Conservation (phyloP, 768 basidiomycete genomes). For the Amanita pseudoporphyria region DNA sequence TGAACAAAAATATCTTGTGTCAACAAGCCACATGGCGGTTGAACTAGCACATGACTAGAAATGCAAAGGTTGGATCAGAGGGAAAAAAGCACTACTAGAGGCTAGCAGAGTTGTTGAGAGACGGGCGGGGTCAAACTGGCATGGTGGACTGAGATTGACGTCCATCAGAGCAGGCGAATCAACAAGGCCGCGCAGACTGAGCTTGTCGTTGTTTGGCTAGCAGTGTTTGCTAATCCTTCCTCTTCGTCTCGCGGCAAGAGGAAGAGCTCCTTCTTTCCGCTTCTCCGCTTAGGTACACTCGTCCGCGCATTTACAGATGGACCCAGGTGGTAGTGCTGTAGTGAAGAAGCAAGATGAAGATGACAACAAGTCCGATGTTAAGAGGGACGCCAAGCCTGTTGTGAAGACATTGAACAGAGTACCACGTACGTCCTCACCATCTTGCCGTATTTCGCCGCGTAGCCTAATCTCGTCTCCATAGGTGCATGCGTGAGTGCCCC, state of each 20-base stretch:
- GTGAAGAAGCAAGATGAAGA: conserved; percentile 56
- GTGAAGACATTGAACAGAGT: conserved; percentile 79
- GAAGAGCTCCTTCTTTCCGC: conserved; percentile 12
- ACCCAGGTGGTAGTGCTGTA: conserved; percentile 20
- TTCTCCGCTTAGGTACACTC: conserved; percentile 10
- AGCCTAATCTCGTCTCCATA: conserved; percentile 18
- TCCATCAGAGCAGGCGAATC: not conserved
- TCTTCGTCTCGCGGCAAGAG: conserved; percentile 15
- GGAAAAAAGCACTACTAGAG: too few species aligned
- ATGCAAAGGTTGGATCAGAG: too few species aligned
- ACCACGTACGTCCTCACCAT: conserved; percentile 51
- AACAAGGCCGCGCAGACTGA: not conserved
- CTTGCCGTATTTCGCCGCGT: conserved; percentile 12
- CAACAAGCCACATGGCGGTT: not conserved
- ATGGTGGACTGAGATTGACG: not conserved
- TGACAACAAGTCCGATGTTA: conserved; percentile 38
- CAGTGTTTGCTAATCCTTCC: not conserved
- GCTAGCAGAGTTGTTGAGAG: not conserved
- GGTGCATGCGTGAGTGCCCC: conserved; percentile 66
- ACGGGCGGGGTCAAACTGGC: not conserved
- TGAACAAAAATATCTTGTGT: not conserved
- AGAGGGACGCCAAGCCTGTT: conserved; percentile 62
- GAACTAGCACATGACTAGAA: not conserved
- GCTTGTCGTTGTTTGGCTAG: conserved; percentile 13
- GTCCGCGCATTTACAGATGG: conserved; percentile 23